phyloP scores from a whole-genome alignment of 768 basidiomycete genomes.

The Lactifluus rugatus region DNA sequence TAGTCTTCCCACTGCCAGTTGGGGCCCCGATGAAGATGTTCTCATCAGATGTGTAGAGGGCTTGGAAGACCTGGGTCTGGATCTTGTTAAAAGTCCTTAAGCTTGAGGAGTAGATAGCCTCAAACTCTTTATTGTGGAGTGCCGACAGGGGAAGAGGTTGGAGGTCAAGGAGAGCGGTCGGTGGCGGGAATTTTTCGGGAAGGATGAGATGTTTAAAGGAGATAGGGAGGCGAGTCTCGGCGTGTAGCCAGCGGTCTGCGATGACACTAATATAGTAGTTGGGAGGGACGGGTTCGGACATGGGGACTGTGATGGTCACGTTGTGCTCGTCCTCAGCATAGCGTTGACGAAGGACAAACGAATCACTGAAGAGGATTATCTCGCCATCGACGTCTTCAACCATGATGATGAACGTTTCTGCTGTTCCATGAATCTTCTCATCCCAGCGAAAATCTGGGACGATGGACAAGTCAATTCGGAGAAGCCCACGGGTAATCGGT shows the following conservation, averaged over 20 bases:
- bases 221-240: constrained; percentile 89
- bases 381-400: constrained; percentile 98
- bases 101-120: constrained; percentile 70
- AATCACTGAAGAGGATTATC: constrained; percentile 89
- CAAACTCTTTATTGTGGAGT: constrained; percentile 88
- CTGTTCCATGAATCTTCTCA: constrained; percentile 79
- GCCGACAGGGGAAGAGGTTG: constrained; percentile 85
- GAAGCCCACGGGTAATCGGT: constrained; percentile 87
- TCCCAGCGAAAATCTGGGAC: constrained; percentile 99
- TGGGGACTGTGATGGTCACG: constrained; percentile 88
- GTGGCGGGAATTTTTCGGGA: constrained; percentile 91
- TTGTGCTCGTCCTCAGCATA: constrained; percentile 93
- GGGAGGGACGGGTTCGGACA: constrained; percentile 95
- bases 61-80: constrained; percentile 98
- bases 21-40: constrained; percentile 96
- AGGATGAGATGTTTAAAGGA: constrained; percentile 98
- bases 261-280: constrained; percentile 96
- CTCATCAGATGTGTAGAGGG: constrained; percentile 91
- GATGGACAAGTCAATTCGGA: constrained; percentile 89
- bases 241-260: constrained; percentile 92
- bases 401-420: constrained; percentile 86
- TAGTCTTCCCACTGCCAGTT: constrained; percentile 94
- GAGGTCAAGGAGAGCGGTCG: constrained; percentile 87
- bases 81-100: constrained; percentile 96
- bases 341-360: constrained; percentile 82